A percentile compares a stretch with the other conserved stretches of the same genome.
phyloP scores from a whole-genome alignment of 1,284 basidiomycete species.

The Trichosporon inkin region DNA sequence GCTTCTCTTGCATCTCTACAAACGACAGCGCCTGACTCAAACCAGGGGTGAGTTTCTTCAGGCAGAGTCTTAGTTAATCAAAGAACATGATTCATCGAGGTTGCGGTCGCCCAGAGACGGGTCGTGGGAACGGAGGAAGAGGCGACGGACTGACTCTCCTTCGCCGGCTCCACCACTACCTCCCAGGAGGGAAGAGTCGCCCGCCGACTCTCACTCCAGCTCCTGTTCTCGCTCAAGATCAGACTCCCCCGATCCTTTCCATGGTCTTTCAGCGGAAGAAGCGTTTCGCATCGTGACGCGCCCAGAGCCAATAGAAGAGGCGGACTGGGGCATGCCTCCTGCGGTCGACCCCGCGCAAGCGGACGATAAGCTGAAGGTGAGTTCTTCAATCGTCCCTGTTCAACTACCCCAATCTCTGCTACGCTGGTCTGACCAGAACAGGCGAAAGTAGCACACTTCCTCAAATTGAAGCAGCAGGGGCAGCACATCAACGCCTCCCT shows the following conservation, averaged over 20 bases:
- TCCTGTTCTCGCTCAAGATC: not conserved
- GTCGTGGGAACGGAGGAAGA: not conserved
- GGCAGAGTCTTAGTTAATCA: not conserved
- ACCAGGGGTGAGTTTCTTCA: not conserved
- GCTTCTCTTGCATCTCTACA: not conserved
- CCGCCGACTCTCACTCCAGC: not conserved
- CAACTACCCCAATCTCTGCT: too few species aligned
- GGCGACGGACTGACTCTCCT: not conserved
- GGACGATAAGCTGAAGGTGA: constrained; percentile 62
- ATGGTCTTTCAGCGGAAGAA: not conserved
- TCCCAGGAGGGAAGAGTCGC: not conserved
- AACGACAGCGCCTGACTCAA: not conserved
- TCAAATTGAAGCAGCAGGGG: constrained; percentile 63
- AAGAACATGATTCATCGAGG: not conserved
- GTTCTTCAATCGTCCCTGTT: constrained; percentile 24
- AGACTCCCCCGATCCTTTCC: constrained; percentile 2
- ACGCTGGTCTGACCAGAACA: constrained; percentile 48
- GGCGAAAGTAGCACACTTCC: constrained; percentile 74
- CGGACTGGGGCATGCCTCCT: constrained; percentile 72
- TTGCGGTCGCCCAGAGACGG: not conserved
- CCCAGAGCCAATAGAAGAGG: constrained; percentile 54
- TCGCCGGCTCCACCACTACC: not conserved
- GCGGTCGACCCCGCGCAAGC: constrained; percentile 57
- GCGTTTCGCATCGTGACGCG: not conserved
- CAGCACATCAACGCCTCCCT: constrained; percentile 92